Evolutionary conservation across 1,139 yeast genomes (phyloP).

Genomic region (Tardiomyces blankii): DNA sequence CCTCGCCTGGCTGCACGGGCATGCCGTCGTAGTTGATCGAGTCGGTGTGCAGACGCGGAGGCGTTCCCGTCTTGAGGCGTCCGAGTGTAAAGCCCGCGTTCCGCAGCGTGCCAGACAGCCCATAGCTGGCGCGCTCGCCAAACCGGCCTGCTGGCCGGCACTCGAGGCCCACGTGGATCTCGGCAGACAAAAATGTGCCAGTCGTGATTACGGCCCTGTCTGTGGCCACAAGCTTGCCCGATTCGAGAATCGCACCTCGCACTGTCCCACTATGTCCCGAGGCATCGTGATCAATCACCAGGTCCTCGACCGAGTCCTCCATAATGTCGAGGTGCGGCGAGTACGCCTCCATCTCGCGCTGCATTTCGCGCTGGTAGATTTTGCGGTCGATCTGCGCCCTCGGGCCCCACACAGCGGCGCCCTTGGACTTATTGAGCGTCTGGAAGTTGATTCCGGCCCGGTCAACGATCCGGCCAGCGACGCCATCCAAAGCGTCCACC

Average conservation of each 20-base stretch:
- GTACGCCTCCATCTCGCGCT: slow-evolving; percentile 46
- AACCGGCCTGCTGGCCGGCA: slow-evolving; percentile 84
- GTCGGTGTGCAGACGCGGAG: slow-evolving; percentile 69
- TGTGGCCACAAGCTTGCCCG: slow-evolving; percentile 52
- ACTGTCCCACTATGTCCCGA: too few species aligned
- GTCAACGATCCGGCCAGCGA: slow-evolving; percentile 75
- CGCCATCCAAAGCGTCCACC: slow-evolving; percentile 94
- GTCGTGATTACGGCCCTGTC: slow-evolving; percentile 79
- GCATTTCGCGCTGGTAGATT: slow-evolving; percentile 75
- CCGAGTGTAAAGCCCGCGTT: slow-evolving; percentile 79
- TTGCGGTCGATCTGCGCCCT: slow-evolving; percentile 90
- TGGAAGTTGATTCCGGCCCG: slow-evolving; percentile 89
- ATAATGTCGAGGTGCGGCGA: slow-evolving; percentile 42
- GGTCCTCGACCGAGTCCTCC: slow-evolving; percentile 76
- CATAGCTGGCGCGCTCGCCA: slow-evolving; percentile 88
- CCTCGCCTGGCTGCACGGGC: slow-evolving; percentile 64
- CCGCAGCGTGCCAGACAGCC: slow-evolving; percentile 66
- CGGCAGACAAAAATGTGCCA: slow-evolving; percentile 91
- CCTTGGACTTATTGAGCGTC: slow-evolving; percentile 75
- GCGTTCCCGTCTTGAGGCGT: slow-evolving; percentile 92
- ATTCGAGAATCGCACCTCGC: slow-evolving; percentile 59
- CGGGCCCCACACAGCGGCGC: slow-evolving; percentile 99
- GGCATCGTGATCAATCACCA: slow-evolving; percentile 70
- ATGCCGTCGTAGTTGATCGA: slow-evolving; percentile 58
- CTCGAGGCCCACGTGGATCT: slow-evolving; percentile 80